A percentile compares a stretch with the other conserved stretches of the same genome.
phyloP scores from a whole-genome alignment of 2,329 filamentous ascomycete genomes.

The Sporothrix euskadiensis region DNA sequence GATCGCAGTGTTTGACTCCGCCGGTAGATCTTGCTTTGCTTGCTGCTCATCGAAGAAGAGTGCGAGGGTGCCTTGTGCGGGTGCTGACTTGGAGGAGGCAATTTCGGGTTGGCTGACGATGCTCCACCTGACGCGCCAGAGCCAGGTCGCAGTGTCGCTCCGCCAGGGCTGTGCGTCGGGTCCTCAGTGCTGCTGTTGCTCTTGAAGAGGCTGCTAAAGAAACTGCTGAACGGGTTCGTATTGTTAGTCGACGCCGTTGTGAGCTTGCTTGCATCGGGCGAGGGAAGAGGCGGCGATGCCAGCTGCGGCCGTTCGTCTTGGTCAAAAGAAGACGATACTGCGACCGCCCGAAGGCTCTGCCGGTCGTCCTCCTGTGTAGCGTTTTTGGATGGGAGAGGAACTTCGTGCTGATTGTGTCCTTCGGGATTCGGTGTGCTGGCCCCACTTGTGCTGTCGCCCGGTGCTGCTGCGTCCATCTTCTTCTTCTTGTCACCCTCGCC shows the following conservation, averaged over 20 bases:
- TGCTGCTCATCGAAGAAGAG: conserved; percentile 38
- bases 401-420: conserved; percentile 52
- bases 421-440: conserved; percentile 43
- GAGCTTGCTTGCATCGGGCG: conserved; percentile 35
- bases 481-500: conserved; percentile 30
- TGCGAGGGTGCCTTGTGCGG: background rate
- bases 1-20: conserved; percentile 71
- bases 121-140: background rate
- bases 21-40: conserved; percentile 70
- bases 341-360: conserved; percentile 54
- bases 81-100: background rate
- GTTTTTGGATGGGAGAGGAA: conserved; percentile 69
- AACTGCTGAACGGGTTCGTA: conserved; percentile 60
- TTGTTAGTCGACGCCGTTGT: conserved; percentile 43
- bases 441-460: conserved; percentile 16
- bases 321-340: conserved; percentile 37
- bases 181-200: conserved; percentile 34
- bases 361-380: conserved; percentile 68
- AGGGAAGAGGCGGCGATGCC: background rate
- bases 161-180: background rate
- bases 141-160: background rate
- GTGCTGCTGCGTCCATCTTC: background rate
- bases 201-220: conserved; percentile 58
- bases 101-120: conserved; percentile 1
- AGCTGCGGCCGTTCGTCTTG: conserved; percentile 32